Evolutionary conservation across 164 flowering plant species (phyloP), one percentile per base, ranked within the genome.

Genomic region (Macadamia tetraphylla): DNA sequence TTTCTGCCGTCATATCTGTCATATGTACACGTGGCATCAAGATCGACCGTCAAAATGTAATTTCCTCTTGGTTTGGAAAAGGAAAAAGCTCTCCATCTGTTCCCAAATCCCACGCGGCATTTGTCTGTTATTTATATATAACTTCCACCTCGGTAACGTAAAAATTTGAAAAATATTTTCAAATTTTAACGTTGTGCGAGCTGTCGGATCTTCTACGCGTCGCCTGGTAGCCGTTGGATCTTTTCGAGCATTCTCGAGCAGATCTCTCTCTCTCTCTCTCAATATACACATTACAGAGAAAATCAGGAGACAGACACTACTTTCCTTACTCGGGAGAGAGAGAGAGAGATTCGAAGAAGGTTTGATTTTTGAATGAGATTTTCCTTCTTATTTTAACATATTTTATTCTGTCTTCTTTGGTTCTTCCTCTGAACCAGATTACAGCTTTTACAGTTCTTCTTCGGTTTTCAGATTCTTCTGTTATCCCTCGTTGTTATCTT

Each of bases 201-300:
- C 76, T 64, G 71, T 70, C 63, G 48, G 77, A 74, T 74, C 52
- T 46, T 15, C 62, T 10, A 63, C 29, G 9, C 15, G 63, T 6
- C 1, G 53, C 58, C 57, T 71, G 6, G 7, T 64, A 62, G 1
- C 77, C 73, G 77, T 68, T 6, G 6, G 75, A 73, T 77, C 40
- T 5, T 35, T 35, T 43, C 8, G 18, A 63, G 18, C 42, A n/a
- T 42, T 68, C 31, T 15, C 62, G 49, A 63, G 8, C 10, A 40
- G 29, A 23, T 1, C 32, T 13, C 6, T 63, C 56, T 69, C 3
- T 35, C 55, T 30, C 23, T 65, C 52, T 40, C 23, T 18, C 23
- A 23, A 23, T 23, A 23, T 23, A 23, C 23, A 23, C 23, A 23
- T 23, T 23, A 11, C 18, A 18, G 61, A 29, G 61, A 29, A 35